Evolutionary conservation across 2,329 filamentous ascomycete species (phyloP), one percentile per base, ranked within the genome.

Genomic region (Xylaria sp.): DNA sequence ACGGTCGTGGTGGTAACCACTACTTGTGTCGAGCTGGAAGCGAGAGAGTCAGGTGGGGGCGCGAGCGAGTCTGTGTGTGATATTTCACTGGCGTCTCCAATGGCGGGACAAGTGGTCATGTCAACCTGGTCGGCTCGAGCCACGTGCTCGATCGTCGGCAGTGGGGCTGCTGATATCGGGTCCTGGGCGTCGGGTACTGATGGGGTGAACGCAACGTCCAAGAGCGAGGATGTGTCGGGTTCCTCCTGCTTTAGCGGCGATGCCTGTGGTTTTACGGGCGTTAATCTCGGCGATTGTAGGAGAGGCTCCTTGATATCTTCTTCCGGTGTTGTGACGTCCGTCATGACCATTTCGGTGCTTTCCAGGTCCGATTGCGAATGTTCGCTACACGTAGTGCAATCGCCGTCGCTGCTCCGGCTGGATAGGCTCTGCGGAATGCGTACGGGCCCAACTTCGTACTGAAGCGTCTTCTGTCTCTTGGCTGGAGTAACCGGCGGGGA

Each of bases 401-500:
- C 66, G 0, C 66, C 65, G 5, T 69, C 69, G 4, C 76, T 80
- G 53, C 71, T 76, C 17, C 64, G 71, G 26, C 74, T 70, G 0
- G 76, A 77, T 13, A 71, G 66, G 1, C 64, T 65, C 1, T 65
- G 57, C 1, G 63, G 67, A 2, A 63, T 44, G 2, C 69, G 50
- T 6, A 72, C 44, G 1, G 71, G 63, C 16, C 58, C 52, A 2
- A 71, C 56, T 5, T 71, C 68, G 40, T 69, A 70, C 3, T 67
- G 60, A 1, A 62, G 61, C 4, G 68, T 69, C 63, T 78, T 82
- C 11, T 73, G 69, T 52, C 72, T 76, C 63, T 85, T 85, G 0
- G 79, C 72, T 0, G 82, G 82, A 0, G 82, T 85, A 11, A 79
- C 71, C 0, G 82, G 82, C 0, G 82, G 82, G 3, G 81, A 82